phyloP scores from a whole-genome alignment of 2,329 filamentous ascomycete genomes.

The Microcera coccophila region DNA sequence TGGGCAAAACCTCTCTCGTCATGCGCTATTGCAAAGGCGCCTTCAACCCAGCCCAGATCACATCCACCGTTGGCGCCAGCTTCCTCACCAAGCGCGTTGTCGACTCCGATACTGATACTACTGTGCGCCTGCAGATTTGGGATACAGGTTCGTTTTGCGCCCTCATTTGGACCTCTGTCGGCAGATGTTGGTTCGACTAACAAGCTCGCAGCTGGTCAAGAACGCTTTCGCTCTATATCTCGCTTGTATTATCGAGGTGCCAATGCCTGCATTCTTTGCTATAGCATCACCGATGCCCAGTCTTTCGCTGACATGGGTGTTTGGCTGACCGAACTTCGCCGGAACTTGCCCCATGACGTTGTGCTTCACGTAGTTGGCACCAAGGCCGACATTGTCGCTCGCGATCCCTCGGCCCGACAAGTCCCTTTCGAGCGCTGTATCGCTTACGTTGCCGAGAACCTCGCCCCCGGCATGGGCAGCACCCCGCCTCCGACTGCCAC shows the following conservation, averaged over 20 bases:
- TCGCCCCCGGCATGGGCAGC: conserved; percentile 65
- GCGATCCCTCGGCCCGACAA: conserved; percentile 72
- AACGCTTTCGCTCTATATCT: conserved; percentile 91
- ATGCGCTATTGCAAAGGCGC: conserved; percentile 71
- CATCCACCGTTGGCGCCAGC: conserved; percentile 73
- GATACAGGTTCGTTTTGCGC: conserved; percentile 68
- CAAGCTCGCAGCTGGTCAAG: conserved; percentile 65
- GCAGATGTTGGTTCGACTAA: too few species aligned
- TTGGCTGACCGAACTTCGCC: conserved; percentile 81
- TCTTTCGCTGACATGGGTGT: conserved; percentile 90
- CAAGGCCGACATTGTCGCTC: conserved; percentile 84
- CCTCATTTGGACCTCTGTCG: background rate
- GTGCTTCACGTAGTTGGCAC: conserved; percentile 94
- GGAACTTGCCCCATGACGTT: conserved; percentile 71
- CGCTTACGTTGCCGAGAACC: conserved; percentile 88
- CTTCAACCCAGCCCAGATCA: conserved; percentile 61
- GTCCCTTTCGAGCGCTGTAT: conserved; percentile 95
- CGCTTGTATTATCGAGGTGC: conserved; percentile 95
- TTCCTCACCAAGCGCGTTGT: conserved; percentile 76
- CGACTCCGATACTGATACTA: conserved; percentile 79
- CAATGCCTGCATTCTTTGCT: conserved; percentile 90
- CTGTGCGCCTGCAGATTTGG: conserved; percentile 93
- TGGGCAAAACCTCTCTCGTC: conserved; percentile 75
- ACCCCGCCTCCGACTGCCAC: conserved; percentile 65
- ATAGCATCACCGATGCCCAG: conserved; percentile 81